Evolutionary conservation across 768 basidiomycete genomes (phyloP).

Genomic region (Kwoniella shandongensis): DNA sequence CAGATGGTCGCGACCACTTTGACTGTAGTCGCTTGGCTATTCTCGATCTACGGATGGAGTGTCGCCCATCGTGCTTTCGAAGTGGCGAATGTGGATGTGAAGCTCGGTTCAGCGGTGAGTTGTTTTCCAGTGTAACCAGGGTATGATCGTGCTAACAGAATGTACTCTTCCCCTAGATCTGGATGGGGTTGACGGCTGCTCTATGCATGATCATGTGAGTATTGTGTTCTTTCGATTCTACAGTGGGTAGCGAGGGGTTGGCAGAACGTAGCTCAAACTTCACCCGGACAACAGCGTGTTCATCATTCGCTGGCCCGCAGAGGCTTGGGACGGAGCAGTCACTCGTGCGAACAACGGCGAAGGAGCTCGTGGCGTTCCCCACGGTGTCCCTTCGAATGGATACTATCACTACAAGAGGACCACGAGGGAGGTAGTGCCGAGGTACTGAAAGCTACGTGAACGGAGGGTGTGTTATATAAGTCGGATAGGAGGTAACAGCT

Average conservation of each 20-base stretch:
- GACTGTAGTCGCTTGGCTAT: constrained; percentile 38
- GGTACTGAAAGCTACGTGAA: no score
- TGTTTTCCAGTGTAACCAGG: background rate
- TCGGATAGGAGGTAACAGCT: no score
- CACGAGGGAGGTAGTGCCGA: constrained; percentile 49
- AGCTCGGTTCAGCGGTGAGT: constrained; percentile 47
- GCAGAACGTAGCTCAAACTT: no score
- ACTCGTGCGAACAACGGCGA: constrained; percentile 32
- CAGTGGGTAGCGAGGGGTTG: no score
- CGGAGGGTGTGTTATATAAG: no score
- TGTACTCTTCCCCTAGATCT: constrained; percentile 29
- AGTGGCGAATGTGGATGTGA: constrained; percentile 23
- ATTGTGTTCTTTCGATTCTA: no score
- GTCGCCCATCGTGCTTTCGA: constrained; percentile 46
- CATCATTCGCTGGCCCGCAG: constrained; percentile 45
- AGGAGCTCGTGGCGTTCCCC: constrained; percentile 33
- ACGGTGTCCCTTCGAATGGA: constrained; percentile 30
- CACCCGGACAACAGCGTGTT: constrained; percentile 36
- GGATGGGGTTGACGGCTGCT: constrained; percentile 49
- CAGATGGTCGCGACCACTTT: constrained; percentile 39
- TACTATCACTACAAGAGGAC: constrained; percentile 54
- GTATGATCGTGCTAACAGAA: background rate
- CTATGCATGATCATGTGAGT: constrained; percentile 46
- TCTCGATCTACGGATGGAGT: constrained; percentile 51
- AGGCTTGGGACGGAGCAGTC: constrained; percentile 45